Evolutionary conservation across 2,329 filamentous ascomycete species (phyloP), one percentile per base, ranked within the genome.

Genomic region (Sporothrix pseudoabietina): DNA sequence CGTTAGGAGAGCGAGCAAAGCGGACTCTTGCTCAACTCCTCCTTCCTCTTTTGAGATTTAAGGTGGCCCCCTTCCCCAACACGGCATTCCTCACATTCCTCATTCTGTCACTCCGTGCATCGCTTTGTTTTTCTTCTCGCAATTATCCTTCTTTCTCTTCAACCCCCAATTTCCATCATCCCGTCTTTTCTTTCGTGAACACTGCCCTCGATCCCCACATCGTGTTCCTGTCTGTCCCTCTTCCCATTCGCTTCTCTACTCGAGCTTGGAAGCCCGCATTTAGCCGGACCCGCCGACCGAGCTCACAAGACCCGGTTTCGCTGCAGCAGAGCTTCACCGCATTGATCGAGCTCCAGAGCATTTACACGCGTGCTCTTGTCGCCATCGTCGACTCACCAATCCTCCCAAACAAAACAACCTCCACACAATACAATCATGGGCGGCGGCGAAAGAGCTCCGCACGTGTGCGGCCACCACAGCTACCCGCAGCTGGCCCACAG

Each of bases 401-500:
- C 3, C 35, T 26, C 59, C 10, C 12, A 19, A 35, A 30, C 19
- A 44, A 65, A 19, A 61, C 70, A 71, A 22, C 9, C 49, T 14
- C n/a, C 12, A 49, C 66, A 69, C 47, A 39, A 54, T n/a, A 68
- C 75, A 77, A 77, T 4, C 54, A 78, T 78, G 77, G 77, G 77
- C 61, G 77, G 77, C 72, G 77, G 77, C 72, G 73, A 75, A 16
- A 63, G 73, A 71, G 44, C 69, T 35, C 69, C 75, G 66, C 57
- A 72, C 22, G 63, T 65, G 22, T 57, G 47, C 55, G 65, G 73
- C 65, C 73, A 75, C 71, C 70, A 68, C 72, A 74, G 69, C 66
- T 78, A 78, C 69, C 77, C 77, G 54, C 73, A 75, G 66, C 76
- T 73, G 75, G 77, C 77, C 39, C 65, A 74, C 26, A 76, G 75